Conservation (phyloP, 2,329 filamentous ascomycete species). For the Fusarium keratoplasticum region DNA sequence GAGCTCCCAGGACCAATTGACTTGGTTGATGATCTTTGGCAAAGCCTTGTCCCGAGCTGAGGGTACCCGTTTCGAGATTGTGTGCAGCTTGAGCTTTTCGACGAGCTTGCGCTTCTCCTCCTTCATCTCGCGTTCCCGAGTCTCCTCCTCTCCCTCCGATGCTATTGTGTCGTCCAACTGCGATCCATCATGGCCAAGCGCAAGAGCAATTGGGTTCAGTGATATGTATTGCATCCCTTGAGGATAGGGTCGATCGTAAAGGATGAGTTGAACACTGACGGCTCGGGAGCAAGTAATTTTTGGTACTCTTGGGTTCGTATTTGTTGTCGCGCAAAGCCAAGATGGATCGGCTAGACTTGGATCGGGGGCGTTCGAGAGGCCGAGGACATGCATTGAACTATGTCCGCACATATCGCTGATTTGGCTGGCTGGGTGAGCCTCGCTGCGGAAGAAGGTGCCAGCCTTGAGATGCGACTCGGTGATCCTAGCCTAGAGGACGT, state of each 20-base stretch:
- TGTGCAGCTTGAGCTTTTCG: slow-evolving; percentile 89
- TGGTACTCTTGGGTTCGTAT: slow-evolving; percentile 68
- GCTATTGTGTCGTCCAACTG: slow-evolving; percentile 49
- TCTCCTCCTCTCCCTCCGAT: slow-evolving; percentile 79
- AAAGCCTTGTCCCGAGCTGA: slow-evolving; percentile 88
- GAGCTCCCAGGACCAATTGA: slow-evolving; percentile 96
- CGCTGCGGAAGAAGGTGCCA: slow-evolving; percentile 85
- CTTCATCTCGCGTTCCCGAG: slow-evolving; percentile 68
- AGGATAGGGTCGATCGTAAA: slow-evolving; percentile 89
- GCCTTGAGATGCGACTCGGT: slow-evolving; percentile 90
- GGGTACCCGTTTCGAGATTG: slow-evolving; percentile 79
- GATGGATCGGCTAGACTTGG: slow-evolving; percentile 69
- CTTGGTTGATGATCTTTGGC: slow-evolving; percentile 86
- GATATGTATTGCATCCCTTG: slow-evolving; percentile 97
- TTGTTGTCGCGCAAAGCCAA: slow-evolving; percentile 73
- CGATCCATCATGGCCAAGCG: slow-evolving; percentile 78
- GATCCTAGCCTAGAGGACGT: slow-evolving; percentile 69
- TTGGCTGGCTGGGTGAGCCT: slow-evolving; percentile 80
- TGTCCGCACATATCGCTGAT: slow-evolving; percentile 89
- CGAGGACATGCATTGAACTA: slow-evolving; percentile 85
- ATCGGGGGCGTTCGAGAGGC: slow-evolving; percentile 76
- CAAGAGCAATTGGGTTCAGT: slow-evolving; percentile 86
- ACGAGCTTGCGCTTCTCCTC: slow-evolving; percentile 75
- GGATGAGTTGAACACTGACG: slow-evolving; percentile 84
- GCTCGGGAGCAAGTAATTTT: slow-evolving; percentile 78